Base-by-base conservation (phyloP, 1,284 basidiomycete genomes). In the Abortiporus biennis region DNA sequence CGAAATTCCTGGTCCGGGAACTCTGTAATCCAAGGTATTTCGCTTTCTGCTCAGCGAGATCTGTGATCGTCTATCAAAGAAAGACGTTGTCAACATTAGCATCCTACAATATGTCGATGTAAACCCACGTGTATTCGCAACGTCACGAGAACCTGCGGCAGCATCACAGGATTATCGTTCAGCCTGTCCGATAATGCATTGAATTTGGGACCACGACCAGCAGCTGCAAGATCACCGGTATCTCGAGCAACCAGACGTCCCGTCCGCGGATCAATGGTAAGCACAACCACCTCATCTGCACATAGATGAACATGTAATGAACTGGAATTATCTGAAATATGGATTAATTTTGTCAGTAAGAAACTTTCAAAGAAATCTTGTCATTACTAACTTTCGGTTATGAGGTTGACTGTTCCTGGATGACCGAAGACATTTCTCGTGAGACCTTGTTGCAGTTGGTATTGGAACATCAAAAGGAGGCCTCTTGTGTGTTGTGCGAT, bases 11-110 rank as follows among this genome's bases (percentile, higher is more conserved):
- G n/a, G 67, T 61, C 17, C 78, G 75, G 59, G 76, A 85, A 39
- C 71, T 75, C 53, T 80, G 80, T 21, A 92, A 58, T 21, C 85
- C 85, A 16, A 88, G 72, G 52, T 85, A 86, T 40, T 70, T 74
- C 1, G 80, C 83, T 54, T 86, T 87, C 58, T 86, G 82, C 56
- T 87, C 83, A 5, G 79, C 76, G 8, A 82, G 67, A 38, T 85
- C 80, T 29, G 76, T 67, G 48, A 88, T 88, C 2, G 85, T 87
- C 85, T 88, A 47, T 4, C 6, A 16, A 13, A 11, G 29, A 40
- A n/a, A n/a, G n/a, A n/a, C n/a, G n/a, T 20, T 3, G 22, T 23
- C 11, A 21, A 44, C 5, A 43, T 13, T 24, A 15, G 25, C 38
- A 41, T 37, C n/a, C n/a, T n/a, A n/a, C n/a, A n/a, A n/a, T n/a